Conservation (phyloP, 1,284 basidiomycete species). For the Hypsizygus ulmarius region DNA sequence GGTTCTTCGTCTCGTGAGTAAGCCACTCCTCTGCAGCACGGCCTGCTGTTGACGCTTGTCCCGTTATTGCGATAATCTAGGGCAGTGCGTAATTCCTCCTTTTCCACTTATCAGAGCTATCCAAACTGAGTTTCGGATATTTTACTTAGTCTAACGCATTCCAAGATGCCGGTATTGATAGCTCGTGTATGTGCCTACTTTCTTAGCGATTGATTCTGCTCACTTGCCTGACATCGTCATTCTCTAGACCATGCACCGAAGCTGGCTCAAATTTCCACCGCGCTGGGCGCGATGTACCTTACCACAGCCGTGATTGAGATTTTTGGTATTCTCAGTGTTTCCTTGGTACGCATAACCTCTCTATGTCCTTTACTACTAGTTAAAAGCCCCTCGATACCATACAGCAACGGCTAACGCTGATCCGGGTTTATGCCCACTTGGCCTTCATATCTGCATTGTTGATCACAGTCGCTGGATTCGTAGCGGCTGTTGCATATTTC, state of each 20-base stretch:
- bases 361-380: background rate
- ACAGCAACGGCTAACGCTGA: slow-evolving; percentile 58
- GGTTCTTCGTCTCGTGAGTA: slow-evolving; percentile 35
- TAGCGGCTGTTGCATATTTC: slow-evolving; percentile 66
- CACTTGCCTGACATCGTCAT: background rate
- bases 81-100: slow-evolving; percentile 23
- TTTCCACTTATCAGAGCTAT: background rate
- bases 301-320: slow-evolving; percentile 48
- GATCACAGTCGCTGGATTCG: slow-evolving; percentile 51
- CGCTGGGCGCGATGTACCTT: slow-evolving; percentile 38
- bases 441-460: slow-evolving; percentile 51
- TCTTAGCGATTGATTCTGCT: background rate
- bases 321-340: slow-evolving; percentile 54
- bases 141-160: slow-evolving; percentile 29
- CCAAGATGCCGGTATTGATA: slow-evolving; percentile 32
- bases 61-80: slow-evolving; percentile 18
- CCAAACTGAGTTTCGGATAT: background rate
- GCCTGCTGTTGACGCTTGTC: background rate
- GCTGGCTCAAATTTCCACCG: slow-evolving; percentile 32
- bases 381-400: slow-evolving; percentile 3
- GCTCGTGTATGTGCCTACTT: slow-evolving; percentile 21
- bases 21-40: background rate
- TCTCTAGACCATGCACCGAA: slow-evolving; percentile 27
- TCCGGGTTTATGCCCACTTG: slow-evolving; percentile 55
- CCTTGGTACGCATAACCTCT: slow-evolving; percentile 42